phyloP scores from a whole-genome alignment of 805 yeast species.

The Ogataea neopini region DNA sequence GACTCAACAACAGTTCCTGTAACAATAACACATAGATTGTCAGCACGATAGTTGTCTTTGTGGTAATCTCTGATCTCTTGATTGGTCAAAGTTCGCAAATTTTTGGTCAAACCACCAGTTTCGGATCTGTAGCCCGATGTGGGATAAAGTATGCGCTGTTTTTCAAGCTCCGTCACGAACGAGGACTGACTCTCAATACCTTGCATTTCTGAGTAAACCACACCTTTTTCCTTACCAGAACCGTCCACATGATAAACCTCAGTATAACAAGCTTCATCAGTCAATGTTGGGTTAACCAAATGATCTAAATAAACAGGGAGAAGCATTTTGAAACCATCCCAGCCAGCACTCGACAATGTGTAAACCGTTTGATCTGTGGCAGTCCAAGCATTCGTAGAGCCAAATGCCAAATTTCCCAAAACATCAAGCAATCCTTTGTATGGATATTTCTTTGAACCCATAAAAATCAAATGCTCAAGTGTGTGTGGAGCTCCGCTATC shows the following conservation, averaged over 20 bases:
- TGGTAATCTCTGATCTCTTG: conserved; percentile 80
- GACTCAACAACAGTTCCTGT: conserved; percentile 82
- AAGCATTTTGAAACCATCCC: conserved; percentile 86
- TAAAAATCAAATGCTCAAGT: conserved; percentile 87
- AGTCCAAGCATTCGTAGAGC: conserved; percentile 96
- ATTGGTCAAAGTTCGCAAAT: conserved; percentile 70
- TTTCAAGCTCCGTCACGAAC: conserved; percentile 60
- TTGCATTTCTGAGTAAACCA: conserved; percentile 96
- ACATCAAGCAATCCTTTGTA: conserved; percentile 89
- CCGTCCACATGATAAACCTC: conserved; percentile 97
- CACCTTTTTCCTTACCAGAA: conserved; percentile 89
- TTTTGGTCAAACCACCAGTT: conserved; percentile 87
- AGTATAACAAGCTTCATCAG: conserved; percentile 88
- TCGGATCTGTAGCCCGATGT: conserved; percentile 87
- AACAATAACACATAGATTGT: conserved; percentile 78
- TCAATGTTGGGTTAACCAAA: conserved; percentile 76
- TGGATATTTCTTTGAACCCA: conserved; percentile 90
- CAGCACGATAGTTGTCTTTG: conserved; percentile 68
- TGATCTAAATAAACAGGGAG: conserved; percentile 92
- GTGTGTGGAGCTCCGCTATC: conserved; percentile 96
- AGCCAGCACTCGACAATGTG: conserved; percentile 88
- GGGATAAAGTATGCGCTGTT: conserved; percentile 57
- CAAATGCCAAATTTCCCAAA: conserved; percentile 79
- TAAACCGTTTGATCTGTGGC: conserved; percentile 94
- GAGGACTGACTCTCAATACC: conserved; percentile 81